phyloP scores from a whole-genome alignment of 164 flowering plant genomes.

The Vitis amurensis region DNA sequence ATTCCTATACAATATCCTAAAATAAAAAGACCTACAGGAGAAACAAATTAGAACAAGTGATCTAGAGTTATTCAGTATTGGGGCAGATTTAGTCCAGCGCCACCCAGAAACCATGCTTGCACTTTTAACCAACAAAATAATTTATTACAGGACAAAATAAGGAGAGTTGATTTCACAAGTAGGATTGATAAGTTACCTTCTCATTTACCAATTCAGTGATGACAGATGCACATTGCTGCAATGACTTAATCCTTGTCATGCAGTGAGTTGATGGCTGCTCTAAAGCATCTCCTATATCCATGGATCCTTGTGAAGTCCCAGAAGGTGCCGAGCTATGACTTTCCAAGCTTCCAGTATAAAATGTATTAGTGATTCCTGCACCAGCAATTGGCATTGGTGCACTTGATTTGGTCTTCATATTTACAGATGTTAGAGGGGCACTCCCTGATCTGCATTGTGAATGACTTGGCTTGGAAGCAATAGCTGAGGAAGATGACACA shows the following conservation, averaged over 20 bases:
- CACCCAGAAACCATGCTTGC: too few relatives aligned
- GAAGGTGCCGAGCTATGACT: slow-evolving; percentile 69
- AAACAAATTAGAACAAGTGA: too few relatives aligned
- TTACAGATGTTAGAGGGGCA: slow-evolving; percentile 30
- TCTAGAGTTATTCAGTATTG: too few relatives aligned
- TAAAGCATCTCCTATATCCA: slow-evolving; percentile 57
- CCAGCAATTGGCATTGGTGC: slow-evolving; percentile 76
- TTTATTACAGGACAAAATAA: too few relatives aligned
- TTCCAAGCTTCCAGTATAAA: slow-evolving; percentile 54
- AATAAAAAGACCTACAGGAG: too few relatives aligned
- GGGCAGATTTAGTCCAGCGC: too few relatives aligned
- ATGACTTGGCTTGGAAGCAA: slow-evolving; percentile 46
- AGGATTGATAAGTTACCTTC: slow-evolving; percentile 47
- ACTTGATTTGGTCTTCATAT: slow-evolving; percentile 32
- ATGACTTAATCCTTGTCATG: slow-evolving; percentile 73
- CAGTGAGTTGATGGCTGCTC: slow-evolving; percentile 77
- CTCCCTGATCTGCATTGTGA: slow-evolving; percentile 42
- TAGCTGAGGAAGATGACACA: slow-evolving; percentile 49
- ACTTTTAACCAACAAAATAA: too few relatives aligned
- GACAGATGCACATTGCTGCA: slow-evolving; percentile 79
- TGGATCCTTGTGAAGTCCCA: slow-evolving; percentile 77
- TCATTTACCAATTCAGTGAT: slow-evolving; percentile 73
- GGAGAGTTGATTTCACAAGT: too few relatives aligned
- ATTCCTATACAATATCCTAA: too few relatives aligned
- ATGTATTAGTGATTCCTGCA: slow-evolving; percentile 25